Evolutionary conservation across 2,329 filamentous ascomycete genomes (phyloP), one percentile per base, ranked within the genome.

Genomic region (Fusarium sambucinum): DNA sequence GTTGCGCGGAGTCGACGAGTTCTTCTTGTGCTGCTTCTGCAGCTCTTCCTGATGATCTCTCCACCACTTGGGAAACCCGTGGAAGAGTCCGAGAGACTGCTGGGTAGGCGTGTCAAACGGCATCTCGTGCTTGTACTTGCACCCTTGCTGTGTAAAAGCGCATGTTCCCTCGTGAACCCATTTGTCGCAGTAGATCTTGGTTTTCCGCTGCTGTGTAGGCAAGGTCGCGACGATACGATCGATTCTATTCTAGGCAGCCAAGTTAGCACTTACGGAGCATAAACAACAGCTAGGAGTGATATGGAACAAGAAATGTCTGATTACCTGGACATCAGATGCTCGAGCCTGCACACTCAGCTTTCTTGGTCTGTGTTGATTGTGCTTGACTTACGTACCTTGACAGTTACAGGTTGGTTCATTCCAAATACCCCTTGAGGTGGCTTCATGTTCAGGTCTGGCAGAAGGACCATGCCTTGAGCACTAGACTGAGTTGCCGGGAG

Each of bases 81-180:
- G 85, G 68, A 88, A 89, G 2, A 97, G 85, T 0, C 94, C 94
- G 4, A 97, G 84, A 9, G 85, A 83, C 42, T 86, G 81, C 71
- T 96, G 87, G 1, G 89, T 92, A 0, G 83, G 81, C 51, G 83
- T 83, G 68, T 94, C 89, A 27, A 81, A 78, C 0, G 94, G 94
- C 91, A 97, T 97, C 77, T 96, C 92, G 77, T 97, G 94, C 80
- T 94, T 95, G 83, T 89, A 97, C 69, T 90, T 89, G 81, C 94
- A 97, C 0, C 94, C 94, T 74, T 94, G 90, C 77, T 96, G 92
- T 5, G 87, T 89, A 77, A 93, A 97, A 65, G 91, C 91, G 77
- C 94, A 97, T 42, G 92, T 88, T 21, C 93, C 94, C 60, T 92
- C 90, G 72, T 92, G 90, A 55, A 97, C 90, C 94, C 94, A 97